Base-by-base conservation (phyloP, 352 stramenopile species). In the Phytophthora foliorum region DNA sequence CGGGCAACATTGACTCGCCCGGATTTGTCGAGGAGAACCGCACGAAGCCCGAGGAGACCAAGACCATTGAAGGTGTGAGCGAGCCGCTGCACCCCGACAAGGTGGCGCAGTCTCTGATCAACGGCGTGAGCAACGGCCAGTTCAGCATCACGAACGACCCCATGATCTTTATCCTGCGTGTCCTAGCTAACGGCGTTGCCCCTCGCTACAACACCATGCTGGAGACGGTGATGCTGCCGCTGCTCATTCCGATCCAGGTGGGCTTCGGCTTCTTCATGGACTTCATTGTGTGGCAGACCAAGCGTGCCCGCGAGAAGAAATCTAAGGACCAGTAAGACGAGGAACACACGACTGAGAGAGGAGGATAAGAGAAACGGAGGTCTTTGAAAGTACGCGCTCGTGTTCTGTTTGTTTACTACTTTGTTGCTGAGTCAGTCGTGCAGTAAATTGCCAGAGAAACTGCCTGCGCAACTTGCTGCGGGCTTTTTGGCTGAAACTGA, bases 131-230 rank as follows among this genome's bases (percentile, higher is more conserved):
- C 52, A 69, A 89, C 57, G 89, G 89, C 32, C 72, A 92, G 50
- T 96, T 89, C 70, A 83, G 77, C 46, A 92, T 94, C 75, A 91
- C 87, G 52, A 94, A 94, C 72, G 89, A 96, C 58, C 61, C 80
- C 21, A 79, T 92, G 76, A 80, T 93, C 60, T 89, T 85, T 60
- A 67, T 95, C 19, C 52, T 96, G 49, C 87, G 85, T 42, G 36
- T 89, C 11, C 78, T 94, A 50, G 81, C 81, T 32, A 96, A 94
- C 58, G 89, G 89, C 53, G 82, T 94, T 32, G 77, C 82, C 4
- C 85, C 85, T 21, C 89, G 89, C 54, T 74, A 67, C 55, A 96
- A 94, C 76, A 86, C 78, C 13, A 69, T 88, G 57, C 39, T 94
- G n/a, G 89, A 96, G 62, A 64, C 88, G 31, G 60, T 91, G 57